Evolutionary conservation across 2,329 filamentous ascomycete genomes (phyloP).

Genomic region (Thelonectria olida): DNA sequence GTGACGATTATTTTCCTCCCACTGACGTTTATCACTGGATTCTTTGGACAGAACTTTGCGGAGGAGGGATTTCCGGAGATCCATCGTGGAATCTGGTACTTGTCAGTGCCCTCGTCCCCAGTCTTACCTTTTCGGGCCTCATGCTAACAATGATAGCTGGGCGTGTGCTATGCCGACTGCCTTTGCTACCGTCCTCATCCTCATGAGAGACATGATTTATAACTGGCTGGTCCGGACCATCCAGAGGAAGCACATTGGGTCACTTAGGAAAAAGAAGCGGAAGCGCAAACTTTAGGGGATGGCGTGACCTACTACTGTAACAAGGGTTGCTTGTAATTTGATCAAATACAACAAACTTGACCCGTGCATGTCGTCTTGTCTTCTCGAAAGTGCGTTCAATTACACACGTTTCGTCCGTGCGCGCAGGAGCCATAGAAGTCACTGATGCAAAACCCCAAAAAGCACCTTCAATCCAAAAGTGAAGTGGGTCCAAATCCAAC

Average conservation of each 20-base stretch:
- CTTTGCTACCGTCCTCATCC: slow-evolving; percentile 57
- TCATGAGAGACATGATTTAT: slow-evolving; percentile 62
- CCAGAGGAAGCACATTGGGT: slow-evolving; percentile 57
- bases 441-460: too few species aligned
- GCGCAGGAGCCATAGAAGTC: too few species aligned
- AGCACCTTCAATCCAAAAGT: too few species aligned
- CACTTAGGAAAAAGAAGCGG: slow-evolving; percentile 50
- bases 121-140: too few species aligned
- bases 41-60: slow-evolving; percentile 83
- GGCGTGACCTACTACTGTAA: too few species aligned
- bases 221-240: slow-evolving; percentile 52
- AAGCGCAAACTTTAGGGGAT: slow-evolving; percentile 12
- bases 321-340: too few species aligned
- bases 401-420: too few species aligned
- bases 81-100: slow-evolving; percentile 57
- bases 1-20: slow-evolving; percentile 94
- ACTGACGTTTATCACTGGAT: slow-evolving; percentile 87
- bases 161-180: slow-evolving; percentile 65
- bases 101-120: slow-evolving; percentile 53
- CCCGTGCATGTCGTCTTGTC: too few species aligned
- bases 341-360: too few species aligned
- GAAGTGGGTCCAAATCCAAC: too few species aligned
- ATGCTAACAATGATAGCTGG: slow-evolving; percentile 61
- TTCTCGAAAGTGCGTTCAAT: too few species aligned
- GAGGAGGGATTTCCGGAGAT: slow-evolving; percentile 57